Evolutionary conservation across 352 stramenopile species (phyloP).

Genomic region (Pythium phragmiticola): DNA sequence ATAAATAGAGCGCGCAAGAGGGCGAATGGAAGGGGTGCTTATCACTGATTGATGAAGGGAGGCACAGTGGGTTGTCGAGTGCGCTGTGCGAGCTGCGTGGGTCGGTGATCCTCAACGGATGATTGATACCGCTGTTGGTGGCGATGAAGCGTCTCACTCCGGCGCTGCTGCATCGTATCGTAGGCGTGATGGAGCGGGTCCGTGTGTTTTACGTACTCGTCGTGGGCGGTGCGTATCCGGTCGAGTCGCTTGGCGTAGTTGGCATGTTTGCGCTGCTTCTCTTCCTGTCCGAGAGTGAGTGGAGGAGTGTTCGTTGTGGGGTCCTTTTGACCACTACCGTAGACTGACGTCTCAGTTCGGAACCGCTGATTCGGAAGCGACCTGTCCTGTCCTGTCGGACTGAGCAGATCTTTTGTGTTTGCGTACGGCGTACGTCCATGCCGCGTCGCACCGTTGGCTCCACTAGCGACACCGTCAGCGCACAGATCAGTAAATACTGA

Average conservation of each 20-base stretch:
- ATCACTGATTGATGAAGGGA: slow-evolving; percentile 15
- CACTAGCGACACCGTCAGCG: slow-evolving; percentile 18
- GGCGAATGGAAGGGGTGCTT: too few relatives aligned
- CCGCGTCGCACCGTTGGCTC: slow-evolving; percentile 39
- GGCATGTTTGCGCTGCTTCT: slow-evolving; percentile 42
- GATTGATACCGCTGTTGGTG: slow-evolving; percentile 45
- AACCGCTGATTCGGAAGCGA: slow-evolving; percentile 23
- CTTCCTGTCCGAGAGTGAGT: slow-evolving; percentile 43
- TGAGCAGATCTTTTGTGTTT: slow-evolving; percentile 33
- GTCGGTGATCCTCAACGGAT: slow-evolving; percentile 35
- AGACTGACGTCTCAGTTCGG: slow-evolving; percentile 42
- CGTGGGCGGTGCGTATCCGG: slow-evolving; percentile 38
- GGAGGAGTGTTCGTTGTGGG: neutral
- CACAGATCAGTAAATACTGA: neutral
- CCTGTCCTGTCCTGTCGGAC: slow-evolving; percentile 1
- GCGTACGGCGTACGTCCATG: slow-evolving; percentile 36
- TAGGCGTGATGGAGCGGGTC: slow-evolving; percentile 28
- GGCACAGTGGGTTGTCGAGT: slow-evolving; percentile 5
- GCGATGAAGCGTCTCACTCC: slow-evolving; percentile 36
- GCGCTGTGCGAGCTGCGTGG: neutral
- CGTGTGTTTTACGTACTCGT: slow-evolving; percentile 35
- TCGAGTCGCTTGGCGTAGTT: slow-evolving; percentile 40
- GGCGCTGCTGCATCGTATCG: slow-evolving; percentile 35
- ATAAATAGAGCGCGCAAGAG: too few relatives aligned
- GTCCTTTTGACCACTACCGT: slow-evolving; percentile 29